Evolutionary conservation across 768 basidiomycete species (phyloP).

Genomic region (Naganishia vaughanmartiniae): DNA sequence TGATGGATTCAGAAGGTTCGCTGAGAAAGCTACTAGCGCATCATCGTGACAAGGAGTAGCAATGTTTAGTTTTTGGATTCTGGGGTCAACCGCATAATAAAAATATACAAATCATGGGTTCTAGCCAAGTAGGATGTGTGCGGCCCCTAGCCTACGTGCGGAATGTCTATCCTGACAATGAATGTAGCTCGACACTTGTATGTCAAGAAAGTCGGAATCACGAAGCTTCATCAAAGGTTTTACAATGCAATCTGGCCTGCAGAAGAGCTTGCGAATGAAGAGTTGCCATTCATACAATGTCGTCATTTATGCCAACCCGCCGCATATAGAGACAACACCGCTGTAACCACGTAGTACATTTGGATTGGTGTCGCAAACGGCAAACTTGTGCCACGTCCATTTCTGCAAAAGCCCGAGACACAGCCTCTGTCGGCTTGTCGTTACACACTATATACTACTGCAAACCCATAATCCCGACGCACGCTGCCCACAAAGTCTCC

Average conservation of each 20-base stretch:
- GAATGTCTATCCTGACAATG: no score
- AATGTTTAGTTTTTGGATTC: neutral
- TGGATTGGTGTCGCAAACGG: neutral
- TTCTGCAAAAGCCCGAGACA: conserved; percentile 15
- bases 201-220: no score
- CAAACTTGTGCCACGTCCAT: neutral
- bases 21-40: neutral
- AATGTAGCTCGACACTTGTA: no score
- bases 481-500: conserved; percentile 50
- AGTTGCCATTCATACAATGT: neutral
- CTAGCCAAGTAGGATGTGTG: no score
- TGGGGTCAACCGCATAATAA: neutral
- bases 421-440: neutral
- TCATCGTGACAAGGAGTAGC: neutral
- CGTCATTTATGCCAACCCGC: neutral
- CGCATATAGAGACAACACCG: neutral
- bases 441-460: conserved; percentile 2
- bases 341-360: neutral
- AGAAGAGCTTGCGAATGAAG: no score
- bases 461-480: conserved; percentile 50
- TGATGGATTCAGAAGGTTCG: conserved; percentile 48
- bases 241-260: no score
- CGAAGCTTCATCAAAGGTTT: no score
- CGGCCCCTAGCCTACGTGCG: no score
- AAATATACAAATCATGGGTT: neutral